These are phyloP conservation scores for Strigomonas oncopelti DNA, from an alignment of 208 protist species.

Conservation along the genomic window DNA sequence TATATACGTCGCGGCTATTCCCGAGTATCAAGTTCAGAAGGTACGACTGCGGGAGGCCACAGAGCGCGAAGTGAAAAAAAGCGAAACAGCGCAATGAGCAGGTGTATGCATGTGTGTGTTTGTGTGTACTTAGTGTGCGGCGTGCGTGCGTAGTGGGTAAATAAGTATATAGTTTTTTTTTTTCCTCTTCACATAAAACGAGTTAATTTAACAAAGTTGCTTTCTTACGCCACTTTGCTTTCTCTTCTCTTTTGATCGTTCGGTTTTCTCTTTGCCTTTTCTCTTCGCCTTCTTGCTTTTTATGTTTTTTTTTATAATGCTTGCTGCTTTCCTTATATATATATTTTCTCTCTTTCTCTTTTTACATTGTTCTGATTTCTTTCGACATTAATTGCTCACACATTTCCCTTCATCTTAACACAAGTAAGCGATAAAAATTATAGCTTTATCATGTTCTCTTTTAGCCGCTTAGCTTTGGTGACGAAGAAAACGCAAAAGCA, in stretches of 20 bases:
- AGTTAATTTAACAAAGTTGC: no score
- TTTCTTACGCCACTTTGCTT: constrained; percentile 15
- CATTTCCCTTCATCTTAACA: no score
- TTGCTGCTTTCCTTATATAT: no score
- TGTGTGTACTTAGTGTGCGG: no score
- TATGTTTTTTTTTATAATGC: background rate
- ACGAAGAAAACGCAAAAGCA: constrained; percentile 57
- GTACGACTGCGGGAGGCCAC: constrained; percentile 14
- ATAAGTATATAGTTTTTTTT: constrained; percentile 6
- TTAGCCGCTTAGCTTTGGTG: constrained; percentile 17
- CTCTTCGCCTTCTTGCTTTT: background rate
- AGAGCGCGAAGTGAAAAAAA: background rate
- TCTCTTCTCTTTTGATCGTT: constrained; percentile 3
- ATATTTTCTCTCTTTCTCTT: background rate
- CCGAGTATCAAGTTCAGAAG: constrained; percentile 74
- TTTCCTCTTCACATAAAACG: background rate
- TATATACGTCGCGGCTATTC: constrained; percentile 72
- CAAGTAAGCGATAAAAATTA: no score
- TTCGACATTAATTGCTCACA: no score
- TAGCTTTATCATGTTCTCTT: constrained; percentile 30
- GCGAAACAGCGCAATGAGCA: background rate
- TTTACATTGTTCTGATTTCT: background rate
- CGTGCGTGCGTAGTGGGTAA: no score
- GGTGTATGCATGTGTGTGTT: background rate
- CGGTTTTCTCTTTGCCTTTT: constrained; percentile 12